Percentiles rank a stretch among this genome's conserved stretches.
Evolutionary conservation across 2,329 filamentous ascomycete genomes (phyloP).

Genomic region (Fusarium haematococcum): DNA sequence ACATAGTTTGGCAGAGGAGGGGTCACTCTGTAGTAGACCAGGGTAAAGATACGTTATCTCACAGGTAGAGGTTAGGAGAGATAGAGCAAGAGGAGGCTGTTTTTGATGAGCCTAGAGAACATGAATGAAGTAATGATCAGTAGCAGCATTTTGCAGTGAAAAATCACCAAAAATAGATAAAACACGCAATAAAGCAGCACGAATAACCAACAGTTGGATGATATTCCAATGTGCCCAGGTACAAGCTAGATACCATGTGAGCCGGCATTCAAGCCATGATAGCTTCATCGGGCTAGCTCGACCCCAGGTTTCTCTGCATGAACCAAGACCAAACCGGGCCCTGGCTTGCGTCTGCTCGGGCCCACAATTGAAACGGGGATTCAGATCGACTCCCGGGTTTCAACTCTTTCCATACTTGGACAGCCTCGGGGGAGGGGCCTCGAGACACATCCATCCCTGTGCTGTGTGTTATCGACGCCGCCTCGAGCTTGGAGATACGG

Average conservation of each 20-base stretch:
- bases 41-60: neutral
- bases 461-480: neutral
- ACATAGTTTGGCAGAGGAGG: neutral
- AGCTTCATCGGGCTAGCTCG: neutral
- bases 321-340: neutral
- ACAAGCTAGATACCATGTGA: neutral
- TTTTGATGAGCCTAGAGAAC: neutral
- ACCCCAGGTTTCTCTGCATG: neutral
- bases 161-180: neutral
- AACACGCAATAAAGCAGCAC: neutral
- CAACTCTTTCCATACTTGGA: constrained; percentile 8
- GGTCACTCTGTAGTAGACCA: neutral
- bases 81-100: neutral
- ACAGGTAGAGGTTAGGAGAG: neutral
- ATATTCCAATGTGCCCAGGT: neutral
- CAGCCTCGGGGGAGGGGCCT: neutral
- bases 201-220: neutral
- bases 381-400: constrained; percentile 3
- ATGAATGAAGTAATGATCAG: neutral
- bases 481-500: neutral
- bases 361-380: constrained; percentile 15
- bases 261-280: neutral
- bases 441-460: neutral
- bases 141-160: neutral
- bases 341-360: neutral